Percentiles rank a stretch among this genome's conserved stretches.
Conservation (phyloP, 2,329 filamentous ascomycete species). For the Alternaria sp. region DNA sequence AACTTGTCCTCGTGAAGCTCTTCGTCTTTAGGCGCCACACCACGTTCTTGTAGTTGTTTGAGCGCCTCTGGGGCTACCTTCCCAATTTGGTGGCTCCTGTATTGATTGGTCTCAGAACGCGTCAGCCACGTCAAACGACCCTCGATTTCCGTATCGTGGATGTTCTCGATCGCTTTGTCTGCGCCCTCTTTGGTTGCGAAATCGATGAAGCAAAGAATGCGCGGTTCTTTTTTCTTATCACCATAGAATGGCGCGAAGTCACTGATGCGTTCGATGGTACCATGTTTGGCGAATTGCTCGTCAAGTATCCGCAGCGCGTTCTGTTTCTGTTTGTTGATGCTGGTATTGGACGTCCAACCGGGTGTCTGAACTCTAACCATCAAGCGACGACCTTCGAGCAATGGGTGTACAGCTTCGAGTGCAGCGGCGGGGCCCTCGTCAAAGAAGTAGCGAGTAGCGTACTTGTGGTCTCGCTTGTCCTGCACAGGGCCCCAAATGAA, state of each 20-base stretch:
- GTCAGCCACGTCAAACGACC: conserved; percentile 13
- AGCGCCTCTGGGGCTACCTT: conserved; percentile 17
- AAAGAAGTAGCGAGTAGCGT: conserved; percentile 5
- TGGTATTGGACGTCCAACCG: conserved; percentile 17
- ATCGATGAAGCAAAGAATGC: conserved; percentile 26
- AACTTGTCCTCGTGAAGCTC: conserved; percentile 20
- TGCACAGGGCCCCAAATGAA: conserved; percentile 13
- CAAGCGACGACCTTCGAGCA: conserved; percentile 30
- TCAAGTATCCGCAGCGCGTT: conserved; percentile 10
- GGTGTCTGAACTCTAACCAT: conserved; percentile 23
- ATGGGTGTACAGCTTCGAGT: conserved; percentile 14
- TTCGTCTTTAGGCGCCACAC: conserved; percentile 10
- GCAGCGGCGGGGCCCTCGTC: conserved; percentile 12
- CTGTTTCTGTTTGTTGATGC: not conserved
- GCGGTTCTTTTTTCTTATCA: conserved; percentile 6
- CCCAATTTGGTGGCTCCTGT: conserved; percentile 23
- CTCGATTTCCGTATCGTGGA: conserved; percentile 22
- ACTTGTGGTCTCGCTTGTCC: not conserved
- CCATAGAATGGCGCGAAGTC: conserved; percentile 11
- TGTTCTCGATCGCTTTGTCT: conserved; percentile 18
- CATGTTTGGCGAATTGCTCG: conserved; percentile 19
- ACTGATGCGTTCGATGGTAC: conserved; percentile 21
- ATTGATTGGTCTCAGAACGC: not conserved
- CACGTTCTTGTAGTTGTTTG: conserved; percentile 21
- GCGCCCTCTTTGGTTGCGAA: conserved; percentile 33